phyloP scores from a whole-genome alignment of 495 filamentous ascomycete genomes.

The Aspergillus nidulans region DNA sequence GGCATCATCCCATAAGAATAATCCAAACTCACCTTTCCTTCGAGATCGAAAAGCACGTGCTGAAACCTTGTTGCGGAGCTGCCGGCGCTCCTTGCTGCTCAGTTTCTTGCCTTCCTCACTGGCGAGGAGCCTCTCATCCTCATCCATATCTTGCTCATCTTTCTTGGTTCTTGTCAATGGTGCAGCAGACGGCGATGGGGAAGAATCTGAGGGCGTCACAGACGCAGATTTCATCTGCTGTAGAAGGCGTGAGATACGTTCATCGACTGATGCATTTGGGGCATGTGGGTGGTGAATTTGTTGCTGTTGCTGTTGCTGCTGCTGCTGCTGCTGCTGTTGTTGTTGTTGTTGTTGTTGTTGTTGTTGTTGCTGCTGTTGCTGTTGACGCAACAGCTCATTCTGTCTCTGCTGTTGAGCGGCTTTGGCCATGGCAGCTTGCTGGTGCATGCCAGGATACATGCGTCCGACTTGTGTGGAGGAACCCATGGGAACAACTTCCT shows the following conservation, averaged over 20 bases:
- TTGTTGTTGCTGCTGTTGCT: constrained; percentile 40
- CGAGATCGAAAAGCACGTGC: constrained; percentile 92
- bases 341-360: constrained; percentile 59
- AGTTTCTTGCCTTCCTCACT: constrained; percentile 98
- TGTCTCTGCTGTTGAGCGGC: constrained; percentile 64
- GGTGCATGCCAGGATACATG: constrained; percentile 86
- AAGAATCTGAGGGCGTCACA: constrained; percentile 47
- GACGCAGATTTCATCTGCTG: constrained; percentile 76
- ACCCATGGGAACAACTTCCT: constrained; percentile 45
- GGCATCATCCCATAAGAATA: no score
- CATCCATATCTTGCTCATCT: constrained; percentile 97
- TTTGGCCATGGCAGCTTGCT: constrained; percentile 77
- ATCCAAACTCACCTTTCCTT: constrained; percentile 76
- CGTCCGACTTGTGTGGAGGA: constrained; percentile 58
- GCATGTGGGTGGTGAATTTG: constrained; percentile 43
- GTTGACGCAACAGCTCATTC: constrained; percentile 60
- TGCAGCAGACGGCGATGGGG: constrained; percentile 37
- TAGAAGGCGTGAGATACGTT: constrained; percentile 79
- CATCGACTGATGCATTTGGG: constrained; percentile 69
- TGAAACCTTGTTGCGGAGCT: constrained; percentile 96
- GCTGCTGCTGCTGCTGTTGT: constrained; percentile 57
- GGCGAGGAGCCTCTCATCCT: constrained; percentile 86
- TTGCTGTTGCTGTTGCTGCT: constrained; percentile 36
- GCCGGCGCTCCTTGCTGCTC: constrained; percentile 86
- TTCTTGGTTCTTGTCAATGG: constrained; percentile 65